These are phyloP conservation scores for Phytophthora fragariae DNA, from an alignment of 352 stramenopile species.

Conservation along the genomic window DNA sequence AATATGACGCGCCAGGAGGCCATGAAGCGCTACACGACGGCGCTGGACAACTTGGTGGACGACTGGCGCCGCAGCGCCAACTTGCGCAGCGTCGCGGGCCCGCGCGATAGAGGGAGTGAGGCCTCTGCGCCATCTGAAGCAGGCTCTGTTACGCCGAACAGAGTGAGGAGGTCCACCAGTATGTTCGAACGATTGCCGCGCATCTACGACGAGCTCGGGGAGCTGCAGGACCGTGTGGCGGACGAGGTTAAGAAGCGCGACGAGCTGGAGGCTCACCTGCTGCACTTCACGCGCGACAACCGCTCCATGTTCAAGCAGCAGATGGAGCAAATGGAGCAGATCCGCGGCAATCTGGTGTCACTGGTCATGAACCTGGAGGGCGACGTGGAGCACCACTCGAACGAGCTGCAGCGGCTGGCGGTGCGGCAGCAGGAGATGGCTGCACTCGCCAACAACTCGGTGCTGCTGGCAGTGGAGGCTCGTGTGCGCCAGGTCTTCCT, in stretches of 20 bases:
- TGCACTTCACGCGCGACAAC: slow-evolving; percentile 73
- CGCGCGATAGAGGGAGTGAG: slow-evolving; percentile 23
- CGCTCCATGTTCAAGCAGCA: slow-evolving; percentile 61
- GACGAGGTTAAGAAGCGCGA: slow-evolving; percentile 77
- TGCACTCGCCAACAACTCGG: slow-evolving; percentile 45
- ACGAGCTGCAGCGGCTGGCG: slow-evolving; percentile 58
- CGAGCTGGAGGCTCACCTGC: slow-evolving; percentile 69
- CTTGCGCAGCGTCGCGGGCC: slow-evolving; percentile 29
- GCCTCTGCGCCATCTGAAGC: slow-evolving; percentile 30
- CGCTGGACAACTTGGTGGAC: slow-evolving; percentile 83
- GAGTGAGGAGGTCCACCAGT: slow-evolving; percentile 49
- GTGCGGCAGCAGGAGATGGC: slow-evolving; percentile 52
- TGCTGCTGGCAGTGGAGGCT: slow-evolving; percentile 52
- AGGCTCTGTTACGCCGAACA: slow-evolving; percentile 18
- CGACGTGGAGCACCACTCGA: slow-evolving; percentile 69
- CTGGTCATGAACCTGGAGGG: slow-evolving; percentile 71
- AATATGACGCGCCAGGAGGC: slow-evolving; percentile 74
- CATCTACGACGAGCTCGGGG: slow-evolving; percentile 72
- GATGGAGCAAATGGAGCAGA: slow-evolving; percentile 60
- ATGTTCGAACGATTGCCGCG: slow-evolving; percentile 73
- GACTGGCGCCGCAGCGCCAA: slow-evolving; percentile 77
- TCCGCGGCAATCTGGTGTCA: slow-evolving; percentile 57
- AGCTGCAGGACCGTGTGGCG: slow-evolving; percentile 74
- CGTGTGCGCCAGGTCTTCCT: slow-evolving; percentile 43
- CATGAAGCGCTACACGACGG: slow-evolving; percentile 82